These are phyloP conservation scores for Exserohilum rostratum DNA, from an alignment of 2,329 filamentous ascomycete genomes.

Conservation along the genomic window DNA sequence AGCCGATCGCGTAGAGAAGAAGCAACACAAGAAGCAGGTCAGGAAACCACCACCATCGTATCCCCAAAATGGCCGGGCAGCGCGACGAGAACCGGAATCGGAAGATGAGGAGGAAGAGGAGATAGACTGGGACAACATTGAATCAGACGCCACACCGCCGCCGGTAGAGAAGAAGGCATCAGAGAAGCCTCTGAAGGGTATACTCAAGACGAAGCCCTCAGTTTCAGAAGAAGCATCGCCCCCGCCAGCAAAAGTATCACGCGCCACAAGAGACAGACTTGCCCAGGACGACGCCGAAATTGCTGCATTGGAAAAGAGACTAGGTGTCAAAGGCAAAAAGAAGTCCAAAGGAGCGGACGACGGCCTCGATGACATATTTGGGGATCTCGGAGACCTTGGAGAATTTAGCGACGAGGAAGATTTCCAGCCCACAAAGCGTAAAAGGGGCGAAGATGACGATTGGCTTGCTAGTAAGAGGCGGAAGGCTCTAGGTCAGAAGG, in stretches of 20 bases:
- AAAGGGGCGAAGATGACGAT: slow-evolving; percentile 63
- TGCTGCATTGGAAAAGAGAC: slow-evolving; percentile 80
- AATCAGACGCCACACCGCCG: slow-evolving; percentile 38
- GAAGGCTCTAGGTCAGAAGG: slow-evolving; percentile 52
- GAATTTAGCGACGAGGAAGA: slow-evolving; percentile 54
- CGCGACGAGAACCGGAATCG: slow-evolving; percentile 17
- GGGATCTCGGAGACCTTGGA: slow-evolving; percentile 66
- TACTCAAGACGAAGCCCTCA: slow-evolving; percentile 31
- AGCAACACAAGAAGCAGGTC: slow-evolving; percentile 48
- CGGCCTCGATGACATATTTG: slow-evolving; percentile 79
- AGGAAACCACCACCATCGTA: slow-evolving; percentile 20
- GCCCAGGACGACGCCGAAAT: slow-evolving; percentile 89
- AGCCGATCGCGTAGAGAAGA: slow-evolving; percentile 68
- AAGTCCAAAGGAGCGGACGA: slow-evolving; percentile 75
- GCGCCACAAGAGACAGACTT: slow-evolving; percentile 63
- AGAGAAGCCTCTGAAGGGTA: slow-evolving; percentile 38
- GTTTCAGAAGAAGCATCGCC: slow-evolving; percentile 16
- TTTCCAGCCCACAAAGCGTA: slow-evolving; percentile 60
- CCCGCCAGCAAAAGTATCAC: slow-evolving; percentile 39
- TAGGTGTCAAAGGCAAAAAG: slow-evolving; percentile 82
- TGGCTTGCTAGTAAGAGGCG: slow-evolving; percentile 65
- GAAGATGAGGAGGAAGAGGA: slow-evolving; percentile 34
- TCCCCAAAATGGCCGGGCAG: slow-evolving; percentile 24
- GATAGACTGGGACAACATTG: slow-evolving; percentile 41
- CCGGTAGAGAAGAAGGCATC: slow-evolving; percentile 24